Base-by-base conservation (phyloP, 2,329 filamentous ascomycete genomes). In the Rutstroemia sp. region DNA sequence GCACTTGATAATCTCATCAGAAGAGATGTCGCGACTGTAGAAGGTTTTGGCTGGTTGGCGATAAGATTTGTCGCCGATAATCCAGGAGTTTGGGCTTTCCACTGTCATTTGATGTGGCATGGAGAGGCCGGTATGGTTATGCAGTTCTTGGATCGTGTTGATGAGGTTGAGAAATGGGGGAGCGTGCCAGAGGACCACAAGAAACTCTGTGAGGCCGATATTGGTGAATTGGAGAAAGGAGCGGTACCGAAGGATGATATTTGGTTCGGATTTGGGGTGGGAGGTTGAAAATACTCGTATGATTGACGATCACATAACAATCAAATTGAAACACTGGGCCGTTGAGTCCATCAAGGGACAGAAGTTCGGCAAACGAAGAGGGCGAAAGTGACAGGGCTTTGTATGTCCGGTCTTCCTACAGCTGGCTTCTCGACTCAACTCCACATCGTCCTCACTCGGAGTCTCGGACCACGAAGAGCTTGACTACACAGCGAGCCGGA, bases 51-150 rank as follows among this genome's bases (percentile, higher is more conserved):
- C 0, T 83, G 78, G 79, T 70, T 75, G 2, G 63, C 79, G n/a
- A 66, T 84, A 12, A 70, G 80, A 54, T 75, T 83, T 14, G 71
- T 80, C 2, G 73, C 80, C 0, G 79, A 83, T 58, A 83, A 82
- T 63, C 76, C 80, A 0, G 81, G 81, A 0, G 61, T 79, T 1
- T 83, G 81, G 80, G 73, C 77, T 0, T 75, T 83, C 21, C 80
- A 83, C 64, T 83, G 80, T 61, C 80, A 83, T 61, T 76, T 82
- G 57, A 71, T 73, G 0, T 84, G 81, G 81, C 81, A 84, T 63
- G 73, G 75, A 0, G 79, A 81, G 61, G 76, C 79, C 1, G 80
- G 81, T 1, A 74, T 83, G 72, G 57, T 77, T 34, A 84, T 85
- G 82, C 79, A 83, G 66, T 76, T 86, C 54, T 62, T 81, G 27